Base-by-base conservation (phyloP, 2,329 filamentous ascomycete genomes). In the Penicillium sp. region DNA sequence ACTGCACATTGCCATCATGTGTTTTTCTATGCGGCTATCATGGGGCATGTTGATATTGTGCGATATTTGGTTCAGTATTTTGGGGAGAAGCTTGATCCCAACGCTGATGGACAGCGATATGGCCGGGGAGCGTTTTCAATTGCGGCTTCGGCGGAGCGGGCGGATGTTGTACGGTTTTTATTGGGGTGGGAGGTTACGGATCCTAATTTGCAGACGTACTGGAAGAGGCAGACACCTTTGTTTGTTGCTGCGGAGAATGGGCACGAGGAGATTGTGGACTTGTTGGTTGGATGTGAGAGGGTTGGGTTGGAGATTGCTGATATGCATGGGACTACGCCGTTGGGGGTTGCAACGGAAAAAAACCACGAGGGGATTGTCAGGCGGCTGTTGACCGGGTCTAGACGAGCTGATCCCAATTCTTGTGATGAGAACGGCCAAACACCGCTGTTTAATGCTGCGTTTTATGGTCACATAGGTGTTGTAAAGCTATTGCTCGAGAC, bases 11-110 rank as follows among this genome's bases (percentile, higher is more conserved):
- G 61, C 5, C 62, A 65, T 41, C 60, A 64, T 54, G 61, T 65
- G 1, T 65, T 65, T 26, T 62, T 61, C 33, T 61, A 61, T 19
- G 62, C 62, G 35, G 61, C 62, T 35, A 59, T 64, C 10, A 56
- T 55, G 45, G 62, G 62, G 0, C 57, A 62, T 16, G 22, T 58
- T 9, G 62, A 65, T 38, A 57, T 61, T 22, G 61, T 62, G 10
- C 42, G 51, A 31, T 61, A 65, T 35, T 36, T 65, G 14, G 58
- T 65, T 9, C 14, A 41, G 5, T 62, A 46, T n/a, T 64, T 60
- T 14, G 60, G 60, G 14, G 55, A 58, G 1, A 56, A 55, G 16
- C 44, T 65, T 4, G 58, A 65, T 52, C 61, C 62, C 1, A 64
- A 62, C 25, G 58, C 61, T 4, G 55, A 53, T 6, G 55, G 36